Percentiles rank a stretch among this genome's conserved stretches.
phyloP scores from a whole-genome alignment of 768 basidiomycete genomes.

The Rhizopogon vulgaris region DNA sequence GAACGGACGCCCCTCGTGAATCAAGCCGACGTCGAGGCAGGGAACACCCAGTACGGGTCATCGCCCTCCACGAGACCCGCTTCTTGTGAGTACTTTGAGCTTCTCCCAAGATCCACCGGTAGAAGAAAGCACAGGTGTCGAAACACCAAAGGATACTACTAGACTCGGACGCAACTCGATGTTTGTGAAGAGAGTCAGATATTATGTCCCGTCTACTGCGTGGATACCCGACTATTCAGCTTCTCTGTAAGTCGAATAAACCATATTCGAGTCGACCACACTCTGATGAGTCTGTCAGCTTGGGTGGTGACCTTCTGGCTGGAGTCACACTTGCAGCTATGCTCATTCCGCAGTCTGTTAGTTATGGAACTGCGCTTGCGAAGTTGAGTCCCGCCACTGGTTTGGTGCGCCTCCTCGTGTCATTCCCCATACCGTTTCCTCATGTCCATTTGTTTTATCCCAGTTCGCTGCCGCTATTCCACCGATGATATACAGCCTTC shows the following conservation, averaged over 20 bases:
- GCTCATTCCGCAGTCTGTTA: conserved; percentile 83
- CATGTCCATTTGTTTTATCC: not conserved
- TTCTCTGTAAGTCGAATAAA: conserved; percentile 45
- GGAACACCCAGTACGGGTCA: conserved; percentile 12
- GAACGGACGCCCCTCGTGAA: conserved; percentile 20
- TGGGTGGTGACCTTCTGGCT: conserved; percentile 71
- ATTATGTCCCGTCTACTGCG: conserved; percentile 70
- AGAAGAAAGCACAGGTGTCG: not conserved
- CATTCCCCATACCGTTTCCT: not conserved
- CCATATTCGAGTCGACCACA: not conserved
- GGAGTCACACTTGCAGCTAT: conserved; percentile 83
- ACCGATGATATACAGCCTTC: conserved; percentile 81
- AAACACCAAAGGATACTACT: conserved; percentile 10
- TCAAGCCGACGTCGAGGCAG: conserved; percentile 21
- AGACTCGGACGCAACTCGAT: conserved; percentile 16
- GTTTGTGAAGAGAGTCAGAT: conserved; percentile 49
- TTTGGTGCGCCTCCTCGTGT: conserved; percentile 44
- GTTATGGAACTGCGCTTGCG: conserved; percentile 86
- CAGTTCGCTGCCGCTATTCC: conserved; percentile 85
- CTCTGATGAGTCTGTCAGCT: conserved; percentile 25
- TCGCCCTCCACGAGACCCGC: conserved; percentile 11
- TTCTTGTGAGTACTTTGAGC: conserved; percentile 8
- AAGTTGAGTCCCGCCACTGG: conserved; percentile 82
- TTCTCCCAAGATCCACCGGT: not conserved
- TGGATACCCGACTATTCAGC: conserved; percentile 79